Percentiles rank a stretch among this genome's conserved stretches.
Evolutionary conservation across 306 rosid species (phyloP).

Genomic region (Vicia villosa): DNA sequence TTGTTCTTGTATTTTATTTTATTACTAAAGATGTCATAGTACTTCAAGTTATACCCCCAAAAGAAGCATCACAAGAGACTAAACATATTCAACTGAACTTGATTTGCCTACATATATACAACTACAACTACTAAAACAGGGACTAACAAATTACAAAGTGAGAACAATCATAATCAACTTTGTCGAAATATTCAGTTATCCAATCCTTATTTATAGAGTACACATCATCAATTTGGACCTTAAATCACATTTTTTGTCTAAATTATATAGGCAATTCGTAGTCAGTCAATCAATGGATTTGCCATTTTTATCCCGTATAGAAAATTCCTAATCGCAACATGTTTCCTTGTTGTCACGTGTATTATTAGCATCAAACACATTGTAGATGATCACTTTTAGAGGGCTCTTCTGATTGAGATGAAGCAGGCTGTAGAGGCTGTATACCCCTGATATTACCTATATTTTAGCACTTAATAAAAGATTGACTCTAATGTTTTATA

Average conservation of each 20-base stretch:
- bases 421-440: no score
- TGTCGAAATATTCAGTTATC: no score
- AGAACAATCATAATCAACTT: no score
- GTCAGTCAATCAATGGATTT: neutral
- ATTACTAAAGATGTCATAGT: neutral
- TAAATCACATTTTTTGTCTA: neutral
- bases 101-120: no score
- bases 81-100: neutral
- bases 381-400: slow-evolving; percentile 5
- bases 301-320: slow-evolving; percentile 10
- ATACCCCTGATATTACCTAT: no score
- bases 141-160: no score
- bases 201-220: no score
- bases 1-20: neutral
- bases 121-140: no score
- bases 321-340: neutral
- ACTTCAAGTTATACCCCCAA: slow-evolving; percentile 14
- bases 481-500: neutral
- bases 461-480: no score
- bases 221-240: neutral
- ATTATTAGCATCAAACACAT: neutral
- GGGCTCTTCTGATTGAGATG: slow-evolving; percentile 10
- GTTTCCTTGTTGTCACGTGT: slow-evolving; percentile 13
- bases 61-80: slow-evolving; percentile 20
- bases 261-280: slow-evolving; percentile 1